Base-by-base conservation (phyloP, 768 basidiomycete genomes). In the Boletus sp. region DNA sequence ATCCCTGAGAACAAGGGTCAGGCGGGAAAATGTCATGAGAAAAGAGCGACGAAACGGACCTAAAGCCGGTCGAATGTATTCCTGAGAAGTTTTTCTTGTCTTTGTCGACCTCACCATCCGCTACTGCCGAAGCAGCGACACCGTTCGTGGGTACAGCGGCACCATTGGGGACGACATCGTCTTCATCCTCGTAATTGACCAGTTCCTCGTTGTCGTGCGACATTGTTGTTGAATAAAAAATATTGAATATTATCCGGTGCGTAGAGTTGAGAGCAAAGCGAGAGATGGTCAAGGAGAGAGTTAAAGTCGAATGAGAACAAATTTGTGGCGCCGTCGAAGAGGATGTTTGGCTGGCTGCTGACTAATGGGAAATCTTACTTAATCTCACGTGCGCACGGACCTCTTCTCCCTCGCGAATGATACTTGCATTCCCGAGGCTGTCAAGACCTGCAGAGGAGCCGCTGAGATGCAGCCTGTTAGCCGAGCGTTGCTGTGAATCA, bases 31-130 rank as follows among this genome's bases (percentile, higher is more conserved):
- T 15, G 5, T 5, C 4, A 30, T 11, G 32, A 38, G 44, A 63
- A 64, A 64, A 57, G 49, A 5, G 14, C 5, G 14, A 42, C 3
- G 6, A 42, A 39, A 69, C 83, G 53, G 53, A 95, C 95, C 97
- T 84, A 77, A 99, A 99, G 54, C 97, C 97, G 58, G 97, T 99
- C n/a, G 95, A 95, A 79, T 99, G 97, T 66, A 99, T 98, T 30
- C 97, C 97, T 56, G 97, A 96, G 69, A 96, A 98, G 72, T 96
- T 97, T 83, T 95, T 96, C 81, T 93, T 93, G 64, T 91, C 90
- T 74, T 90, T 92, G 59, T 82, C 85, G 56, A 76, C 83, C 42
- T 73, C 80, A 23, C 80, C 79, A 54, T 76, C 79, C 42, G 74
- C 73, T 37, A 77, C 73, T 41, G 75, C 69, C 53, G 75, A 70